Conservation (phyloP, 2,329 filamentous ascomycete genomes). For the Raffaelea ambrosiae region DNA sequence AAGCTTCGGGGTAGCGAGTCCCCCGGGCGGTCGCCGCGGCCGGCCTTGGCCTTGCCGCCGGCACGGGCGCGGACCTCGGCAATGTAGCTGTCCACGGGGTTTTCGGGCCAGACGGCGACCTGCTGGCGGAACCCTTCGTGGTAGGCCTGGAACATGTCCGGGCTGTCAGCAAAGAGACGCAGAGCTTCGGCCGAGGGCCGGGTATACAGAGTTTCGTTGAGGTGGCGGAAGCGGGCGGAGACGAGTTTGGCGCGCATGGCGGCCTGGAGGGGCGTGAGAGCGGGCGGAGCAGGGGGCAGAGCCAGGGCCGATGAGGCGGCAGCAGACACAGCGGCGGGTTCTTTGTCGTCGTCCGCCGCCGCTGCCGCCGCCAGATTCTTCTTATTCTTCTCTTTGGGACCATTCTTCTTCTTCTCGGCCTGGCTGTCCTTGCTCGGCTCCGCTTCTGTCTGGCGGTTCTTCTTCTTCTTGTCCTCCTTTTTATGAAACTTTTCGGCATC, state of each 20-base stretch:
- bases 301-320: slow-evolving; percentile 7
- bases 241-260: slow-evolving; percentile 93
- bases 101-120: slow-evolving; percentile 92
- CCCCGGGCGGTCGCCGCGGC: neutral
- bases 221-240: slow-evolving; percentile 90
- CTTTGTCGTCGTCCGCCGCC: neutral
- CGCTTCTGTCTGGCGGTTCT: slow-evolving; percentile 4
- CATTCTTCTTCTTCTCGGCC: neutral
- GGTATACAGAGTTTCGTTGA: slow-evolving; percentile 96
- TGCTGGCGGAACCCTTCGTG: slow-evolving; percentile 94
- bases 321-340: neutral
- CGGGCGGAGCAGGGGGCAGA: slow-evolving; percentile 24
- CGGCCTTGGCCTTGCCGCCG: slow-evolving; percentile 1
- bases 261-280: slow-evolving; percentile 85
- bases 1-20: slow-evolving; percentile 62
- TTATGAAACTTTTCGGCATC: too few species aligned
- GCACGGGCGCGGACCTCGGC: slow-evolving; percentile 55
- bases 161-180: slow-evolving; percentile 70
- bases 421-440: slow-evolving; percentile 8
- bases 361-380: neutral
- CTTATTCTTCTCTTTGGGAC: slow-evolving; percentile 8
- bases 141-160: slow-evolving; percentile 93
- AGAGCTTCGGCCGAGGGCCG: slow-evolving; percentile 79
- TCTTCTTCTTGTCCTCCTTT: slow-evolving; percentile 4
- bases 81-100: slow-evolving; percentile 87